A percentile compares a stretch with the other conserved stretches of the same genome.
Conservation (phyloP, 805 yeast genomes). For the Saturnispora kantuleensis region DNA sequence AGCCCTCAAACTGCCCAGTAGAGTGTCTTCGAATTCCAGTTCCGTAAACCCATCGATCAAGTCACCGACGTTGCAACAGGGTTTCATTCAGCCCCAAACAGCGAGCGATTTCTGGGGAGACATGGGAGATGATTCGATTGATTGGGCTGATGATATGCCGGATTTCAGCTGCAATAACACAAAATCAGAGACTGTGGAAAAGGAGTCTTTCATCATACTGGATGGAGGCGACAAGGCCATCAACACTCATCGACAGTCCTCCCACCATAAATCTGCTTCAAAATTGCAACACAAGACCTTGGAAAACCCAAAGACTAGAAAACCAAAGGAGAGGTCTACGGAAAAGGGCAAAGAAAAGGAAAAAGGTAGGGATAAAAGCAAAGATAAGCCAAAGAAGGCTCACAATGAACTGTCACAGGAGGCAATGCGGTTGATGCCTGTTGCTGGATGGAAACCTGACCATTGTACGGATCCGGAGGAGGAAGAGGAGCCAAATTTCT, state of each 20-base stretch:
- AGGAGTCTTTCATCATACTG: neutral
- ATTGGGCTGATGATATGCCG: slow-evolving; percentile 6
- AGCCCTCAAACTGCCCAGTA: slow-evolving; percentile 4
- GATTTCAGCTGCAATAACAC: neutral
- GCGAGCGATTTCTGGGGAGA: neutral
- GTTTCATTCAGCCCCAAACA: neutral
- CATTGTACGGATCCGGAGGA: neutral
- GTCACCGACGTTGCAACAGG: slow-evolving; percentile 4
- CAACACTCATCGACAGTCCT: too few species aligned
- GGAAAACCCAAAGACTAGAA: neutral
- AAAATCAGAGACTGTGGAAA: too few species aligned
- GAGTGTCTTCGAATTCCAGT: slow-evolving; percentile 5
- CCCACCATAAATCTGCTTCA: too few species aligned
- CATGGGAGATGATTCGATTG: neutral
- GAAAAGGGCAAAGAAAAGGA: neutral
- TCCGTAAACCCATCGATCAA: slow-evolving; percentile 4
- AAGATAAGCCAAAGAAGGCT: neutral
- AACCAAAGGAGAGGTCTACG: too few species aligned
- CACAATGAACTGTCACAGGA: slow-evolving; percentile 2
- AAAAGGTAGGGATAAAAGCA: neutral
- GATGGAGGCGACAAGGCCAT: too few species aligned
- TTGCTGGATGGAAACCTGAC: slow-evolving; percentile 7
- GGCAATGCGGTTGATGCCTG: slow-evolving; percentile 8
- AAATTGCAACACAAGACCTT: neutral
- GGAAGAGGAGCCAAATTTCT: slow-evolving; percentile 5